These are phyloP conservation scores for Neoascochyta sp. DNA, from an alignment of 2,329 filamentous ascomycete genomes.

Conservation along the genomic window DNA sequence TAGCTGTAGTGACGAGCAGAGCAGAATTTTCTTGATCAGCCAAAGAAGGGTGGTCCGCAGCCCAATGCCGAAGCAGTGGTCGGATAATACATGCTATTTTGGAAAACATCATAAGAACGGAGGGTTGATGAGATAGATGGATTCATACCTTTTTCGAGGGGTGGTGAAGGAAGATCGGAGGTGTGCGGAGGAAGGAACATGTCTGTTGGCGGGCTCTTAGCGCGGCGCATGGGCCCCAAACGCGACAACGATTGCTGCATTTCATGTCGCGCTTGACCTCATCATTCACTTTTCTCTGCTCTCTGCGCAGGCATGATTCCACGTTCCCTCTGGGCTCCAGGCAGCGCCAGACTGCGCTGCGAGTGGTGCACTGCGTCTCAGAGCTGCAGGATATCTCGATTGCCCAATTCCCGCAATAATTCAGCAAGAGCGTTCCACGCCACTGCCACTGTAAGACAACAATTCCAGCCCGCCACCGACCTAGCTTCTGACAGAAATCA, in stretches of 20 bases:
- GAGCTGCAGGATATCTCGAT: not conserved
- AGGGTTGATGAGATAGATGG: slow-evolving; percentile 1
- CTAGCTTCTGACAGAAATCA: slow-evolving; percentile 11
- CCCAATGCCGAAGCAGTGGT: slow-evolving; percentile 28
- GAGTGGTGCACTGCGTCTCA: slow-evolving; percentile 19
- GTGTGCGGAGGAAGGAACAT: slow-evolving; percentile 10
- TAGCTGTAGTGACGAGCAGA: no score
- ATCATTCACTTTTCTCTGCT: slow-evolving; percentile 1
- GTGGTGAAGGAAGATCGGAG: slow-evolving; percentile 5
- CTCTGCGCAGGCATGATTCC: slow-evolving; percentile 14
- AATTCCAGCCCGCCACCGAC: not conserved
- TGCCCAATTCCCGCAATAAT: slow-evolving; percentile 1
- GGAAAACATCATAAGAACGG: slow-evolving; percentile 34
- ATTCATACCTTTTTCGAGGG: no score
- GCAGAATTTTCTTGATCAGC: slow-evolving; percentile 24
- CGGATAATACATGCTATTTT: slow-evolving; percentile 52
- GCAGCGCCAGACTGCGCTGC: slow-evolving; percentile 23
- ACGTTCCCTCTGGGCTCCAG: slow-evolving; percentile 9
- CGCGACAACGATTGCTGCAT: no score
- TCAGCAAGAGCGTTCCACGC: slow-evolving; percentile 15
- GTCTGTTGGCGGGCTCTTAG: slow-evolving; percentile 17
- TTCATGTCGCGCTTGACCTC: slow-evolving; percentile 11
- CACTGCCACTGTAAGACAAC: slow-evolving; percentile 14
- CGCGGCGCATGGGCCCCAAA: slow-evolving; percentile 13
- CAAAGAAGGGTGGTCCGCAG: slow-evolving; percentile 32